Conservation (phyloP, 345 rosid genomes). For the Brassica juncea region DNA sequence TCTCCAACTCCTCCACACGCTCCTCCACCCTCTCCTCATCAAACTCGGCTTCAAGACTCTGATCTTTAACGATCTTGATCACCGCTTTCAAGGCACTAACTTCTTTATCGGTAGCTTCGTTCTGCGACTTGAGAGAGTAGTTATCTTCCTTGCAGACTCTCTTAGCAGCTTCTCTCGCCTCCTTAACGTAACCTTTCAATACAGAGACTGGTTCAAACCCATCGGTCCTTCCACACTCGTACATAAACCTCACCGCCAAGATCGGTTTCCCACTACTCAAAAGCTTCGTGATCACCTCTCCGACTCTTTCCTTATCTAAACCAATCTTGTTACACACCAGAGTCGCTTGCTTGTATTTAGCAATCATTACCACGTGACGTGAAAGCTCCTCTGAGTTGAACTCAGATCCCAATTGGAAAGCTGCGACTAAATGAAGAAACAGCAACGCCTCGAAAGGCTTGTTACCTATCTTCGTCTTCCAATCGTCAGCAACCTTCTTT, state of each 20-base stretch:
- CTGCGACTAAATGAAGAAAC: conserved; percentile 58
- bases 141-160: conserved; percentile 46
- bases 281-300: conserved; percentile 58
- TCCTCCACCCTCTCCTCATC: conserved; percentile 42
- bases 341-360: conserved; percentile 48
- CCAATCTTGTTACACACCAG: conserved; percentile 54
- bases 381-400: conserved; percentile 50
- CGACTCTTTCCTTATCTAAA: conserved; percentile 48
- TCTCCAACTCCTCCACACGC: conserved; percentile 69
- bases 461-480: conserved; percentile 50
- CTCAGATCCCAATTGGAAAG: conserved; percentile 50
- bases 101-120: conserved; percentile 59
- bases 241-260: conserved; percentile 58
- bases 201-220: conserved; percentile 58
- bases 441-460: conserved; percentile 44
- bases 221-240: conserved; percentile 61
- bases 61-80: conserved; percentile 58
- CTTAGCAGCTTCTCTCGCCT: conserved; percentile 39
- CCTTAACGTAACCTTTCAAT: conserved; percentile 52
- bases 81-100: conserved; percentile 56
- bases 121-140: conserved; percentile 51
- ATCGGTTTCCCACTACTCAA: conserved; percentile 50
- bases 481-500: conserved; percentile 54
- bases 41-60: conserved; percentile 58
- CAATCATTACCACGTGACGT: conserved; percentile 41